Evolutionary conservation across 2,329 filamentous ascomycete species (phyloP), one percentile per base, ranked within the genome.

Genomic region (Venturia asperata): DNA sequence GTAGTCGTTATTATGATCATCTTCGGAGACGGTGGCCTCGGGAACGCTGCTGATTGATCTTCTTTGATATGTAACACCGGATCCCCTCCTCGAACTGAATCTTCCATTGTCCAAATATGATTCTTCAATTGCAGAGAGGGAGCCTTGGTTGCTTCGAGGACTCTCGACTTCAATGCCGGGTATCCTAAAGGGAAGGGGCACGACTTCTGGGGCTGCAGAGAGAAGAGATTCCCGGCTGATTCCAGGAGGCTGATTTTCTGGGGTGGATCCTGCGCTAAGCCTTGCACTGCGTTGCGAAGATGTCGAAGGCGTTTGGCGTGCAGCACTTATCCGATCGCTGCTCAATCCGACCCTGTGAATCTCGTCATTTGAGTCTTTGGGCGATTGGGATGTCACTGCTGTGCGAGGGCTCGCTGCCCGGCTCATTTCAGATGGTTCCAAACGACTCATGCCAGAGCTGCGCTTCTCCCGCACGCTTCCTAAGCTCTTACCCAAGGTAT

Each of bases 151-250:
- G 24, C 82, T 81, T 19, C 80, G 79, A 6, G 82, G 78, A 7
- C 76, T 72, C 5, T 80, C 76, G 1, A 79, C 76, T 15, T 78
- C 76, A 24, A 74, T 39, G 15, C 34, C 74, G 0, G 85, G 85
- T 1, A 89, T 77, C 11, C 73, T 81, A 74, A 90, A 90, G 0
- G 88, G 88, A 1, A 90, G 77, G 19, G 88, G 86, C 0, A 89
- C 77, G 43, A 90, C 78, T 9, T 81, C 75, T 4, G 84, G 84
- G n/a, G 74, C 74, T 37, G 82, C 76, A 17, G 78, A 74, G 5
- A 34, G 4, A 2, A 11, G 34, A 19, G 37, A 37, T n/a, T 43
- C 43, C 17, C 19, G 27, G 24, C 13, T 60, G 19, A 34, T 7
- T n/a, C 41, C 63, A 7, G 19, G 3, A 9, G 52, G 17, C 27